Percentiles rank a stretch among this genome's conserved stretches.
These are phyloP conservation scores for Fagopyrum tataricum DNA, from an alignment of 148 eudicot genomes.

Conservation along the genomic window DNA sequence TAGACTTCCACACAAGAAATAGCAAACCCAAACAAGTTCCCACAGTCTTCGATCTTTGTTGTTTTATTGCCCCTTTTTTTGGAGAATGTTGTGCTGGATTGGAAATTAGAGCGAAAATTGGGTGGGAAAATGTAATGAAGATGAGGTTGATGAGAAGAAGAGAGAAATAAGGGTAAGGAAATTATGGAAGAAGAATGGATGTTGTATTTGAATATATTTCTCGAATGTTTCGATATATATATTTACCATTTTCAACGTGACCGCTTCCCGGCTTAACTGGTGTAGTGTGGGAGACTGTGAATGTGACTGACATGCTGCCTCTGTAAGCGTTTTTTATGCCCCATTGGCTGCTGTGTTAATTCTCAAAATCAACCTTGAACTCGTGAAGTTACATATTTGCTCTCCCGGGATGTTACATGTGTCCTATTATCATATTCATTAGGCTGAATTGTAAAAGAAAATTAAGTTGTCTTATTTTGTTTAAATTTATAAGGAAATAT, in stretches of 20 bases:
- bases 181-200: background rate
- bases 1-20: background rate
- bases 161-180: background rate
- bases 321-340: background rate
- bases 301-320: background rate
- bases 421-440: no score
- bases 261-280: background rate
- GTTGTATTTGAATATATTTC: background rate
- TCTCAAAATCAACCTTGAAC: no score
- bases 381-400: no score
- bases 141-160: background rate
- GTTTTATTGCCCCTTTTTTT: background rate
- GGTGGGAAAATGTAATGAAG: background rate
- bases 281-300: background rate
- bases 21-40: background rate
- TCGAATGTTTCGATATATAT: background rate
- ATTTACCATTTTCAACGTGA: constrained; percentile 3
- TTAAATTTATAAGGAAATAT: no score
- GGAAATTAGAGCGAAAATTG: background rate
- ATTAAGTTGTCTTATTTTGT: no score
- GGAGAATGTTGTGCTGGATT: background rate
- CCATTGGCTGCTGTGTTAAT: no score
- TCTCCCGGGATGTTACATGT: no score
- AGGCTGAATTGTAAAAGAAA: no score
- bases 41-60: background rate